phyloP scores from a whole-genome alignment of 441 rosid genomes.

The Gossypium armourianum region DNA sequence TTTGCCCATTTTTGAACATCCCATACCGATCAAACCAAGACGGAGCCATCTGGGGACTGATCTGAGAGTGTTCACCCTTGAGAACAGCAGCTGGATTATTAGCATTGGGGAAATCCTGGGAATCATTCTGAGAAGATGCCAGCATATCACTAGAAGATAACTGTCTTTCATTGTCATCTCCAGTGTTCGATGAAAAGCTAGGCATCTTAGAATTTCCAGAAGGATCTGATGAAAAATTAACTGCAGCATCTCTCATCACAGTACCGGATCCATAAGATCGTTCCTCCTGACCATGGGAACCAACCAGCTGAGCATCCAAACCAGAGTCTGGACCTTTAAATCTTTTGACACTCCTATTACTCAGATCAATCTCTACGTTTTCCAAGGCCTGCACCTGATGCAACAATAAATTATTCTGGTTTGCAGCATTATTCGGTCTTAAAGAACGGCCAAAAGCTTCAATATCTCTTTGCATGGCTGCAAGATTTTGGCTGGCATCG shows the following conservation, averaged over 20 bases:
- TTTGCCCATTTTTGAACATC: constrained; percentile 50
- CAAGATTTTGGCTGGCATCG: constrained; percentile 22
- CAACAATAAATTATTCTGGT: constrained; percentile 34
- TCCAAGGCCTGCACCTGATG: constrained; percentile 40
- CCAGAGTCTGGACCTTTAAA: constrained; percentile 29
- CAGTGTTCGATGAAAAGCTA: constrained; percentile 26
- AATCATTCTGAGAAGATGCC: constrained; percentile 27
- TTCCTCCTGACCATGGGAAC: constrained; percentile 23
- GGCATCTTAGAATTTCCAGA: constrained; percentile 33
- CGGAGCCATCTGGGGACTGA: constrained; percentile 63
- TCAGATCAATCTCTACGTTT: constrained; percentile 34
- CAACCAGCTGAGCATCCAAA: constrained; percentile 25
- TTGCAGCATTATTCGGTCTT: constrained; percentile 27
- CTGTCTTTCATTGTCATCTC: constrained; percentile 24
- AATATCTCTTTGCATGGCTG: constrained; percentile 33
- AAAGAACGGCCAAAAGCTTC: constrained; percentile 45
- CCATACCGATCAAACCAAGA: constrained; percentile 71
- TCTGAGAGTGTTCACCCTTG: constrained; percentile 36
- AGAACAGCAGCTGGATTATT: constrained; percentile 24
- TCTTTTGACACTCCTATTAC: constrained; percentile 38
- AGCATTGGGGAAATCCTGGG: constrained; percentile 27
- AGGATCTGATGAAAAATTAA: constrained; percentile 17
- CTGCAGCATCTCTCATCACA: constrained; percentile 23
- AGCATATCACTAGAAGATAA: constrained; percentile 27
- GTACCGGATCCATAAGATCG: constrained; percentile 20